Conservation (phyloP, 2,329 filamentous ascomycete genomes). For the Colletotrichum musicola region DNA sequence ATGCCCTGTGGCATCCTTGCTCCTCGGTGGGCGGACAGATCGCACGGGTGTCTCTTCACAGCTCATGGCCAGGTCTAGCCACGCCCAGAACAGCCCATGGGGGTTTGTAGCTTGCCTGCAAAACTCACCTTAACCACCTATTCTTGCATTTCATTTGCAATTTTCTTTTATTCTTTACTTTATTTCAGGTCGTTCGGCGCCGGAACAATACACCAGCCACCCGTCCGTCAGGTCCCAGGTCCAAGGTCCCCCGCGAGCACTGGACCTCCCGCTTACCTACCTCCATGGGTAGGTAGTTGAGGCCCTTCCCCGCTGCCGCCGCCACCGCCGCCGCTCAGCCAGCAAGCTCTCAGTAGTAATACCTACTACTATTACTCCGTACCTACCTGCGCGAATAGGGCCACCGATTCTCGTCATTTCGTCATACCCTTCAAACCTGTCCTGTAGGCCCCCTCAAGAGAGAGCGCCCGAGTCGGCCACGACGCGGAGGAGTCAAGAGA, state of each 20-base stretch:
- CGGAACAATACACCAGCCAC: slow-evolving; percentile 11
- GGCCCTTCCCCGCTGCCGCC: too few species aligned
- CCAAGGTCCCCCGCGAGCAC: too few species aligned
- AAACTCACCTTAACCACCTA: slow-evolving; percentile 8
- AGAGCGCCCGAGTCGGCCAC: too few species aligned
- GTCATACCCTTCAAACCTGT: too few species aligned
- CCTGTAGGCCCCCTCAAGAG: too few species aligned
- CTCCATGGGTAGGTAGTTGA: too few species aligned
- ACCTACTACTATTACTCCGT: too few species aligned
- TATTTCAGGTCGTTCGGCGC: background rate
- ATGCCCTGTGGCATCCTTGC: slow-evolving; percentile 19
- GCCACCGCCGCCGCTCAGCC: background rate
- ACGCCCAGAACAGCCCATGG: slow-evolving; percentile 33
- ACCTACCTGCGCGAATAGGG: slow-evolving; percentile 5
- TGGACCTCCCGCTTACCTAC: too few species aligned
- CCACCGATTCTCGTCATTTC: slow-evolving; percentile 21
- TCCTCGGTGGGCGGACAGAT: slow-evolving; percentile 14
- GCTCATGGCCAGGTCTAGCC: slow-evolving; percentile 12
- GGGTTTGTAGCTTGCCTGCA: slow-evolving; percentile 18
- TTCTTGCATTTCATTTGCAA: too few species aligned
- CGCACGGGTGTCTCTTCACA: slow-evolving; percentile 10
- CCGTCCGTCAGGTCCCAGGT: too few species aligned
- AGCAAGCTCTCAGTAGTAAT: background rate
- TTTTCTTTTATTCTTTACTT: background rate
- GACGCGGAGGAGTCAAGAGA: too few species aligned